Evolutionary conservation across 2,329 filamentous ascomycete species (phyloP).

Genomic region (Fusarium euwallaceae): DNA sequence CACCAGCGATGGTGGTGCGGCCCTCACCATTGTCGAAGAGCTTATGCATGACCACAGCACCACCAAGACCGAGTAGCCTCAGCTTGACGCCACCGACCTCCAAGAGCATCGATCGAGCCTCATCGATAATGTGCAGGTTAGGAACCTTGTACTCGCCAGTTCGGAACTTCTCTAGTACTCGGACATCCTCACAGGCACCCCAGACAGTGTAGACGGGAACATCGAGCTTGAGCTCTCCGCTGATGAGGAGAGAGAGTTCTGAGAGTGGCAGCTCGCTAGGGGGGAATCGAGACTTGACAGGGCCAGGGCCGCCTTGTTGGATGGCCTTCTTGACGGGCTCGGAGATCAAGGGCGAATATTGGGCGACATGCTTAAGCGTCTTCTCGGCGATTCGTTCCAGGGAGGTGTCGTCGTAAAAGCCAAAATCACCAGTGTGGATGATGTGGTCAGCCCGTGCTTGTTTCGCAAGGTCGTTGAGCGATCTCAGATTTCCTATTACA

Average conservation of each 20-base stretch:
- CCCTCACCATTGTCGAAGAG: conserved; percentile 99
- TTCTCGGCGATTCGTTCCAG: conserved; percentile 98
- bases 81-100: conserved; percentile 97
- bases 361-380: conserved; percentile 97
- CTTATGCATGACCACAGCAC: conserved; percentile 99
- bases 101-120: conserved; percentile 94
- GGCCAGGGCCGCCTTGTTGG: conserved; percentile 74
- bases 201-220: conserved; percentile 98
- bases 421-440: conserved; percentile 98
- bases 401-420: conserved; percentile 97
- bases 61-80: conserved; percentile 90
- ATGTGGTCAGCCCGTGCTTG: conserved; percentile 97
- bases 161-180: conserved; percentile 96
- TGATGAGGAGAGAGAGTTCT: conserved; percentile 89
- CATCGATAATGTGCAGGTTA: conserved; percentile 98
- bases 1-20: conserved; percentile 96
- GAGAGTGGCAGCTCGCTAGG: conserved; percentile 89
- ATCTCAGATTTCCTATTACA: conserved; percentile 87
- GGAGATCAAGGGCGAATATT: conserved; percentile 94
- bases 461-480: conserved; percentile 95
- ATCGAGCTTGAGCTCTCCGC: conserved; percentile 89
- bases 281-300: conserved; percentile 88
- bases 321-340: conserved; percentile 80
- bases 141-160: conserved; percentile 98
- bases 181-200: conserved; percentile 98